Conservation (phyloP, 495 filamentous ascomycete species). For the Penicillium flavigenum region DNA sequence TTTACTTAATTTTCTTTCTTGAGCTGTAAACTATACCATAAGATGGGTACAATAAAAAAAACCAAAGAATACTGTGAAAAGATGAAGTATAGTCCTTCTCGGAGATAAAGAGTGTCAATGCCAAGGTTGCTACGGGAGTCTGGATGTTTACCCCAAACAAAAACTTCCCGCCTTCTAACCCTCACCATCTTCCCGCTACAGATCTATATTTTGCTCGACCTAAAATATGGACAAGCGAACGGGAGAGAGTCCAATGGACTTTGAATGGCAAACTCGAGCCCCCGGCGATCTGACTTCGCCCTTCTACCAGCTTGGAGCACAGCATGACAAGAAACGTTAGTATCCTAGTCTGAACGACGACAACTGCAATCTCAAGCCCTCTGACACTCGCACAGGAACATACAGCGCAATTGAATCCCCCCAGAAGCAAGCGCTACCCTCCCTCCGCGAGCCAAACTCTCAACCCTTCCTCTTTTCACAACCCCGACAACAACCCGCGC, state of each 20-base stretch:
- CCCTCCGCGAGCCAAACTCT: conserved; percentile 49
- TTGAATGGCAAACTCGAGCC: conserved; percentile 58
- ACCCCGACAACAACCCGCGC: conserved; percentile 29
- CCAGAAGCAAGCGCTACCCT: conserved; percentile 44
- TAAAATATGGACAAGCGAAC: conserved; percentile 42
- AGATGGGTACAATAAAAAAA: not conserved
- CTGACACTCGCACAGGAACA: conserved; percentile 40
- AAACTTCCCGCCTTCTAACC: conserved; percentile 21
- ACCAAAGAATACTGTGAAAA: not conserved
- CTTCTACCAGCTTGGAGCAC: conserved; percentile 53
- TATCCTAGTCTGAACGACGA: conserved; percentile 10
- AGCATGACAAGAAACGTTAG: conserved; percentile 55
- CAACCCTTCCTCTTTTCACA: conserved; percentile 48
- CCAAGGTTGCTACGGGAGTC: conserved; percentile 27
- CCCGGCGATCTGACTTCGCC: conserved; percentile 59
- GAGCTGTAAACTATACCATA: not conserved
- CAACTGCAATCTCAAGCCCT: not conserved
- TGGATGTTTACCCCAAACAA: conserved; percentile 34
- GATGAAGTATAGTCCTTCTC: not conserved
- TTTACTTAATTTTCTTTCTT: not conserved
- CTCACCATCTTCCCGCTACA: conserved; percentile 16
- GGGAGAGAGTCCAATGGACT: conserved; percentile 68
- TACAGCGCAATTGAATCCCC: conserved; percentile 55
- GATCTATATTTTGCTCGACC: conserved; percentile 4
- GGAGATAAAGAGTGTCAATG: conserved; percentile 11